Conservation (phyloP, 2,329 filamentous ascomycete genomes). For the Orbilia brochopaga region DNA sequence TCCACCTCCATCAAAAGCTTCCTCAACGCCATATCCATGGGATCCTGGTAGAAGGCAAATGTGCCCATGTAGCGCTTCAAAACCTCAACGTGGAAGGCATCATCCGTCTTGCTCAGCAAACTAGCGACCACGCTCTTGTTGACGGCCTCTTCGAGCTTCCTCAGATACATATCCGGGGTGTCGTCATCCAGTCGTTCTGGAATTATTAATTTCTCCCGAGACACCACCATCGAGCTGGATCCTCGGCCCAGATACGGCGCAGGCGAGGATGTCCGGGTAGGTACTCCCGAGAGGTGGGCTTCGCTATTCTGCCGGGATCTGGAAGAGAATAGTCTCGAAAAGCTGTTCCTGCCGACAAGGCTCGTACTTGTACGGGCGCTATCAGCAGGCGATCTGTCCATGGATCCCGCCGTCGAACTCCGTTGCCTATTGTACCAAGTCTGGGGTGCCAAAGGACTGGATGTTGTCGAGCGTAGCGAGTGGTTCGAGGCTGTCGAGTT, state of each 20-base stretch:
- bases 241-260: conserved; percentile 56
- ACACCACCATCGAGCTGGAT: conserved; percentile 75
- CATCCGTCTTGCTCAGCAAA: conserved; percentile 81
- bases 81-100: conserved; percentile 81
- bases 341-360: conserved; percentile 78
- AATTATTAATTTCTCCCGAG: conserved; percentile 67
- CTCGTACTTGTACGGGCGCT: conserved; percentile 49
- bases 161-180: conserved; percentile 85
- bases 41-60: conserved; percentile 94
- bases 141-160: conserved; percentile 78
- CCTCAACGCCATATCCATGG: conserved; percentile 94
- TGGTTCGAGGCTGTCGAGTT: conserved; percentile 70
- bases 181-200: conserved; percentile 86
- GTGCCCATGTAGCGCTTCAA: conserved; percentile 93
- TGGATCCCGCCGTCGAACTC: conserved; percentile 87
- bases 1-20: conserved; percentile 97
- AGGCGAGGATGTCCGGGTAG: conserved; percentile 53
- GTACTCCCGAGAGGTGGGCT: conserved; percentile 64
- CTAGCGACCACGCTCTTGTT: conserved; percentile 83
- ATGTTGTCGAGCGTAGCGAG: conserved; percentile 62
- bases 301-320: conserved; percentile 84
- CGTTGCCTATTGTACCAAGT: conserved; percentile 57
- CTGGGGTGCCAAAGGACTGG: conserved; percentile 38
- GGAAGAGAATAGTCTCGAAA: conserved; percentile 82
- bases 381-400: conserved; percentile 60